These are phyloP conservation scores for Crithidia acanthocephali DNA, from an alignment of 208 protist genomes.

Conservation along the genomic window DNA sequence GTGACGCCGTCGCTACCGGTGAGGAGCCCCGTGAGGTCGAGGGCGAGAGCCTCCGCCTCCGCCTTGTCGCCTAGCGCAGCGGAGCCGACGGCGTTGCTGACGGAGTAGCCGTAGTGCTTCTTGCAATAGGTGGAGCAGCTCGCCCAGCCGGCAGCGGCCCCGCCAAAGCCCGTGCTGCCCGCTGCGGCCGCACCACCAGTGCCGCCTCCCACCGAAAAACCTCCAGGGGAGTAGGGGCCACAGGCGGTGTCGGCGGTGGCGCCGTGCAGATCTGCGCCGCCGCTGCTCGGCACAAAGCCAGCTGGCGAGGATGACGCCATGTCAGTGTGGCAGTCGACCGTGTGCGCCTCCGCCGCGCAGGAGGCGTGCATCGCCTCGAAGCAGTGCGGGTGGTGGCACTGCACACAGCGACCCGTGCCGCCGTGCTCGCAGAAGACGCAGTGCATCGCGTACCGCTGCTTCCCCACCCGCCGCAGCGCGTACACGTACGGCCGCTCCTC, in stretches of 20 bases:
- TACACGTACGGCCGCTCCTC: conserved; percentile 42
- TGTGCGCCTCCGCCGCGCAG: conserved; percentile 63
- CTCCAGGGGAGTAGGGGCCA: neutral
- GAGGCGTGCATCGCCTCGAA: conserved; percentile 75
- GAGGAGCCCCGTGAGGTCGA: conserved; percentile 53
- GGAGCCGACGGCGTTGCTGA: conserved; percentile 41
- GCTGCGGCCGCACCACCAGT: too few relatives aligned
- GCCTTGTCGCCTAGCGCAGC: conserved; percentile 39
- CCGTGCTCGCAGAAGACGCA: conserved; percentile 68
- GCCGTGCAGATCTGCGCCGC: neutral
- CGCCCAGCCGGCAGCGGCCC: conserved; percentile 30
- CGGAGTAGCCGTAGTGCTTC: conserved; percentile 55
- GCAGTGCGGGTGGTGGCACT: conserved; percentile 67
- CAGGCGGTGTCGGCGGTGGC: neutral
- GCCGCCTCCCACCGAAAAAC: neutral
- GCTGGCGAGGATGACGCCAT: neutral
- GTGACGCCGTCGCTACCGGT: conserved; percentile 26
- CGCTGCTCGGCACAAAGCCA: neutral
- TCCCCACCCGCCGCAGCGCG: conserved; percentile 35
- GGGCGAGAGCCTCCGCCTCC: conserved; percentile 43
- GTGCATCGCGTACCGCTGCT: conserved; percentile 40
- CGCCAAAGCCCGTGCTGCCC: too few relatives aligned
- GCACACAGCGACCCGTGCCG: conserved; percentile 39
- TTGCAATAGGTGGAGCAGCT: conserved; percentile 69
- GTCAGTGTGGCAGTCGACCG: conserved; percentile 54